phyloP scores from a whole-genome alignment of 2,329 filamentous ascomycete genomes.

The Phaeoacremonium minimum region DNA sequence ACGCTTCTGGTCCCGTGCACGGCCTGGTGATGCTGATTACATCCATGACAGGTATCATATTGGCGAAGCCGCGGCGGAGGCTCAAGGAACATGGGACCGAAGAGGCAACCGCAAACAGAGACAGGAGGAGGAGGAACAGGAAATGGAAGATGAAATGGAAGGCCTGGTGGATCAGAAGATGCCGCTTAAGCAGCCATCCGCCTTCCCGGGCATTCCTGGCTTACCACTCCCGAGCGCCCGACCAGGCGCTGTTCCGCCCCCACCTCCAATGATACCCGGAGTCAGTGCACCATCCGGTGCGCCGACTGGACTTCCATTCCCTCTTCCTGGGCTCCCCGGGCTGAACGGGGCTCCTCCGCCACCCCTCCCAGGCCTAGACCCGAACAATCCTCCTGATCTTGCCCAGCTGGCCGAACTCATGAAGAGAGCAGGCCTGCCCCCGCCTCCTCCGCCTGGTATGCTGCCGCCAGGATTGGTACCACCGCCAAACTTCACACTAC shows the following conservation, averaged over 20 bases:
- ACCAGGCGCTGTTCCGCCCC: conserved; percentile 20
- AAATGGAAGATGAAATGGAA: conserved; percentile 89
- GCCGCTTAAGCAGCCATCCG: conserved; percentile 53
- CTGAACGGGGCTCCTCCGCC: conserved; percentile 26
- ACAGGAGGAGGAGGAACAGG: conserved; percentile 90
- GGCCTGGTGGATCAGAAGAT: conserved; percentile 88
- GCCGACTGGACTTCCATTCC: conserved; percentile 48
- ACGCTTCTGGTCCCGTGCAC: conserved; percentile 88
- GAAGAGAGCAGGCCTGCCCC: conserved; percentile 59
- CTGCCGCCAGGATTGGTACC: conserved; percentile 43
- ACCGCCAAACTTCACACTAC: conserved; percentile 35
- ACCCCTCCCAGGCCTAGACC: conserved; percentile 50
- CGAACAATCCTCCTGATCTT: conserved; percentile 56
- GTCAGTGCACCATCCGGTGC: conserved; percentile 32
- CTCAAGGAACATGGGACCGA: conserved; percentile 89
- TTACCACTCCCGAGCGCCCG: conserved; percentile 39
- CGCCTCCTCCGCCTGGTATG: conserved; percentile 47
- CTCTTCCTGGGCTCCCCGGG: conserved; percentile 44
- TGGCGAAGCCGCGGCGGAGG: conserved; percentile 87
- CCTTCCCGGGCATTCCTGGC: conserved; percentile 57
- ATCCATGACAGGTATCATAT: conserved; percentile 93
- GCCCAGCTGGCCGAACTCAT: conserved; percentile 60
- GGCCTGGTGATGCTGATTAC: conserved; percentile 82
- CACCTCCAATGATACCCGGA: conserved; percentile 44
- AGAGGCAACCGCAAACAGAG: conserved; percentile 72